Evolutionary conservation across 208 protist species (phyloP), one percentile per base, ranked within the genome.

Genomic region (Endotrypanum monterogeii): DNA sequence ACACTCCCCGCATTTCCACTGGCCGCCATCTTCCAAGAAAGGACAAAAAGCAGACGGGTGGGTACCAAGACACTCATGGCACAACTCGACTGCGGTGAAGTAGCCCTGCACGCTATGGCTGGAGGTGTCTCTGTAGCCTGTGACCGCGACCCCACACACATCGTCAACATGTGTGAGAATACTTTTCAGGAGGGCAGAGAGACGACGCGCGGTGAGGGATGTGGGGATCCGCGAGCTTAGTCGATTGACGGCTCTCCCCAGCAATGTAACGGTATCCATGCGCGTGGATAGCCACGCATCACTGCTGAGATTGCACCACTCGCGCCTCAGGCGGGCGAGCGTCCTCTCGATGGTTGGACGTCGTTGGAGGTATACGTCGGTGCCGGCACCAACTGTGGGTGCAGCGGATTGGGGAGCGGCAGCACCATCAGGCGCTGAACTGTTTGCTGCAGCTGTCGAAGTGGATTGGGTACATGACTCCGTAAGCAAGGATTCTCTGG

Each of bases 1-100:
- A 65, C 90, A 95, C 23, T 73, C 72, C 46, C 70, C 82, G 74
- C 93, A 97, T 3, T 73, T 57, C 90, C 93, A 97, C 68, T 50
- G 14, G 1, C 72, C 83, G 7, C 51, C 18, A 46, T 67, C 52
- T 9, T 73, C 76, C 20, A 25, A 35, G 51, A 82, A 88, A 4
- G 71, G 78, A 67, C 91, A 97, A 16, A 94, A 71, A 69, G 83
- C 82, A 12, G 28, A 61, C 4, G 82, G 82, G 67, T 95, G 93
- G 6, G 82, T 84, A 12, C 91, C 91, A 25, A 94, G 85, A 60
- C 93, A 95, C 67, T 86, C 74, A 52, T 71, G 79, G 71, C 89
- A 94, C 52, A 74, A 12, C 73, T 88, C 85, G 35, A 78, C 58
- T 6, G 61, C 18, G 9, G 30, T 32, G 56, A 84, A 84, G 60